phyloP scores from a whole-genome alignment of 164 flowering plant species.

The Annona cherimola region DNA sequence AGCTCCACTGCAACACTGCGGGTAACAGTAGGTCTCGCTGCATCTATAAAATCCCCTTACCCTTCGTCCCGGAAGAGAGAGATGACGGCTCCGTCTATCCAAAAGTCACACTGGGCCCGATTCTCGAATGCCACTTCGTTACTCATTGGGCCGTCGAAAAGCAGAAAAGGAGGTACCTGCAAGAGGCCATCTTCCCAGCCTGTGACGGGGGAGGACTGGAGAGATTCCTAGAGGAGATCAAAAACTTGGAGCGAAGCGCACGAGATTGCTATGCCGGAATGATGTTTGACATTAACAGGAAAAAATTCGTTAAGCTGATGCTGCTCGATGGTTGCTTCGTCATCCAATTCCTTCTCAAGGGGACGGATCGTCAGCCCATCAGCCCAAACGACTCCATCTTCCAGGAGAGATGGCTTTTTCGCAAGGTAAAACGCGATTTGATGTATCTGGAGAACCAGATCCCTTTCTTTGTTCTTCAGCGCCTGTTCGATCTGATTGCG shows the following conservation, averaged over 20 bases:
- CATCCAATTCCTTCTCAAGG: constrained; percentile 15
- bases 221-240: neutral
- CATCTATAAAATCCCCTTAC: neutral
- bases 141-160: neutral
- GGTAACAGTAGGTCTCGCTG: neutral
- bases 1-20: neutral
- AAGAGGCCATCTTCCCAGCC: neutral
- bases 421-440: neutral
- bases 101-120: neutral
- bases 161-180: neutral
- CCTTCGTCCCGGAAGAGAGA: neutral
- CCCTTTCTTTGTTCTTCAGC: neutral
- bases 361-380: too few species aligned
- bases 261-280: constrained; percentile 46
- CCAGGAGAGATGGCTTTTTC: neutral
- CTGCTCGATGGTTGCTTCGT: constrained; percentile 5
- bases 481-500: neutral
- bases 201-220: neutral
- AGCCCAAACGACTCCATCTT: neutral
- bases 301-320: constrained; percentile 16
- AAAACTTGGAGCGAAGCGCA: constrained; percentile 10
- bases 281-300: constrained; percentile 23
- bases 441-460: neutral
- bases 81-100: neutral
- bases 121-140: neutral